Evolutionary conservation across 2,329 filamentous ascomycete species (phyloP), one percentile per base, ranked within the genome.

Genomic region (Fusarium pilosicola): DNA sequence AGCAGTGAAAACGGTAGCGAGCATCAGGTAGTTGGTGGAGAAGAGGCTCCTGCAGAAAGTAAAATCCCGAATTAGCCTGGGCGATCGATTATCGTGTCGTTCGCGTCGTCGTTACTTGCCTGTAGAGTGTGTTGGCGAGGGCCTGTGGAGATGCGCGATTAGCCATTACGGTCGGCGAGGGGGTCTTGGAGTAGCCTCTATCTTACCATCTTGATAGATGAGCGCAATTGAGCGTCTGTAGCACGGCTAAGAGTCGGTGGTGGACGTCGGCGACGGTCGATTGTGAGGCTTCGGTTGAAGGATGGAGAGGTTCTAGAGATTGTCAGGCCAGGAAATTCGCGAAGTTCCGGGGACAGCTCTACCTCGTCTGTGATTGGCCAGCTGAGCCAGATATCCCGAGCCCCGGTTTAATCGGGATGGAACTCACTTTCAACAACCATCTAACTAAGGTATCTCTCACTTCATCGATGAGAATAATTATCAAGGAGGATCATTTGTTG

Each of bases 1-100:
- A 76, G 91, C 89, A 77, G 87, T 89, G 83, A 99, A 99, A 82
- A 99, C 93, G 75, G 91, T 89, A 77, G 90, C 92, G 80, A 99
- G 88, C 90, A 97, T 97, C 83, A 93, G 88, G 79, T 89, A 92
- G 88, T 99, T 99, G 83, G 89, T 92, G 84, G 93, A 92, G 88
- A 98, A 92, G 78, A 98, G 80, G 81, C 90, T 85, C 88, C 96
- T 98, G 85, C 76, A 71, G 28, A 41, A 39, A 30, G 22, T 5
- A 17, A 30, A 34, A 45, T 34, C 57, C 65, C 52, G 67, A 48
- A 70, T 82, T 73, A 81, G 78, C 70, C 70, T 70, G 69, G 68
- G 64, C 41, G 38, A 73, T 61, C 52, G 64, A 26, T 63, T 65
- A 56, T 66, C 57, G 70, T 70, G 44, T 76, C 60, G 71, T 76